Base-by-base conservation (phyloP, 805 yeast genomes). In the Candida ficus region DNA sequence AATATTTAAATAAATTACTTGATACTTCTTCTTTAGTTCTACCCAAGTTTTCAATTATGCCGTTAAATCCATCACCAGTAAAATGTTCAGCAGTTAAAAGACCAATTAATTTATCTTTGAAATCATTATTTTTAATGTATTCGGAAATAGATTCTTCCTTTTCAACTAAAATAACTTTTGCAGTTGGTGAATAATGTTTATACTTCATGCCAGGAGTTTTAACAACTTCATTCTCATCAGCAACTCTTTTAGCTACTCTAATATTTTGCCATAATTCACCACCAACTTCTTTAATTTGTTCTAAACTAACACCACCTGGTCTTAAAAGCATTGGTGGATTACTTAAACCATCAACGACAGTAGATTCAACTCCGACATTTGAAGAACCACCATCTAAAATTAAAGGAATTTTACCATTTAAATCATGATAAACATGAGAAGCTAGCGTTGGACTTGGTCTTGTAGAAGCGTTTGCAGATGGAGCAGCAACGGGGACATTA, bases 161-260 rank as follows among this genome's bases (percentile, higher is more conserved):
- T 41, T 74, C 67, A 46, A 88, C 77, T 5, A 90, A 61, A 0
- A 83, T 66, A 4, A 93, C 98, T 43, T 74, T 78, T 0, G 97
- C 96, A 2, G 73, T 73, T 4, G 99, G 99, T 0, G 96, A 85
- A 60, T 93, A 93, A 60, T 93, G 99, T 50, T 85, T 80, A 59
- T 93, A 93, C 57, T 93, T 93, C 99, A 93, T 93, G 0, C 99
- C 99, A 0, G 99, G 99, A 0, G 99, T 93, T 51, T 84, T 74
- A 0, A 84, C 95, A 1, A 80, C 72, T 47, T 87, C 97, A 16
- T 80, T 84, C 1, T 62, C 61, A 6, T 57, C 67, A 5, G 87
- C 87, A 2, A 78, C 76, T 47, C 72, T 74, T 49, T 77, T 82
- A 8, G 85, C 89, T 5, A 84, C 63, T 6, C 75, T 61, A 2